These are phyloP conservation scores for Aureobasidium sp. DNA, from an alignment of 2,329 filamentous ascomycete species.

Conservation along the genomic window DNA sequence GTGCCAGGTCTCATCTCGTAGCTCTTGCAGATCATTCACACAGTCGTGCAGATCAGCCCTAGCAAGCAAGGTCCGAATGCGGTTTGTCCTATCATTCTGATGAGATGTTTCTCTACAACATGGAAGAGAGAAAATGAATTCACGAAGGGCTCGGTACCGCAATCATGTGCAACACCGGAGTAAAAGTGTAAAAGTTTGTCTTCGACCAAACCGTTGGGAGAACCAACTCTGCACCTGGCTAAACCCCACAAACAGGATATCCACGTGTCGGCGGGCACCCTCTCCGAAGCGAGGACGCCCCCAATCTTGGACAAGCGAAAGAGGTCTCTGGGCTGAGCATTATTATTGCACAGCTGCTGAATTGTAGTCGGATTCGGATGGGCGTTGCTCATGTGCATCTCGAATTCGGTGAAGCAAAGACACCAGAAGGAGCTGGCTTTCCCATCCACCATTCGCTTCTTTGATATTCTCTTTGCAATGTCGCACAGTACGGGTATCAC, in stretches of 20 bases:
- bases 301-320: background rate
- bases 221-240: background rate
- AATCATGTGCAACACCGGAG: background rate
- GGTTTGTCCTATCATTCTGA: background rate
- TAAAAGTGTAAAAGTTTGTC: background rate
- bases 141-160: background rate
- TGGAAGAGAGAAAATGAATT: background rate
- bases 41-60: background rate
- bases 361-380: background rate
- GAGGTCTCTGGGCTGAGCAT: background rate
- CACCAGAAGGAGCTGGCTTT: too few relatives aligned
- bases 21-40: background rate
- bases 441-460: background rate
- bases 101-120: too few relatives aligned
- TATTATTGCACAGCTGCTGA: background rate
- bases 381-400: background rate
- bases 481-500: background rate
- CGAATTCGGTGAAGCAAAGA: too few relatives aligned
- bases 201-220: background rate
- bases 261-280: background rate
- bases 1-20: background rate
- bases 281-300: background rate
- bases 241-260: background rate
- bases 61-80: background rate
- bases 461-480: background rate